Evolutionary conservation across 257 asterid genomes (phyloP).

Genomic region (Salvia miltiorrhiza): DNA sequence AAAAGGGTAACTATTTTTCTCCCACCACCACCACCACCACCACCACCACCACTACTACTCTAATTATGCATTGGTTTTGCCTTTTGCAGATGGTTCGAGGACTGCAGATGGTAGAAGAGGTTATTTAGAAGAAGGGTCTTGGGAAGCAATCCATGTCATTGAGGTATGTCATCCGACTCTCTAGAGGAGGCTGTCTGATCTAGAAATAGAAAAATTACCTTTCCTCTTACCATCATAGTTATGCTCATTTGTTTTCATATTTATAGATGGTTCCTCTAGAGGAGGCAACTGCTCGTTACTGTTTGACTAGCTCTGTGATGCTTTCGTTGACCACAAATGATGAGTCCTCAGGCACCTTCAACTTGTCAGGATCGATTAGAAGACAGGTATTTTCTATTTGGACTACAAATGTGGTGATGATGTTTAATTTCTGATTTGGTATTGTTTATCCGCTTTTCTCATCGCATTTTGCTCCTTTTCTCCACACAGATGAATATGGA

Average conservation of each 20-base stretch:
- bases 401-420: neutral
- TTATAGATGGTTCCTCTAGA: constrained; percentile 75
- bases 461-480: neutral
- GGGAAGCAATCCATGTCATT: constrained; percentile 99
- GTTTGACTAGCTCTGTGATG: constrained; percentile 94
- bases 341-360: constrained; percentile 80
- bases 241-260: constrained; percentile 2
- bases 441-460: neutral
- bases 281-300: constrained; percentile 76
- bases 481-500: constrained; percentile 75
- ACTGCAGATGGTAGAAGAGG: constrained; percentile 90
- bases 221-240: constrained; percentile 2
- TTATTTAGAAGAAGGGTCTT: constrained; percentile 86
- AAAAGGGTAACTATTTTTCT: constrained; percentile 56
- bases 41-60: neutral
- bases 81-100: constrained; percentile 75
- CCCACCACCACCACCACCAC: no score
- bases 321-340: constrained; percentile 87
- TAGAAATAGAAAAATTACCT: neutral
- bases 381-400: constrained; percentile 64
- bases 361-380: constrained; percentile 94
- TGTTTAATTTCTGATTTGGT: neutral
- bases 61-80: constrained; percentile 20
- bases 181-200: neutral
- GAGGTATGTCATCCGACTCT: constrained; percentile 50